These are phyloP conservation scores for Neurospora sp. DNA, from an alignment of 2,329 filamentous ascomycete species.

Conservation along the genomic window DNA sequence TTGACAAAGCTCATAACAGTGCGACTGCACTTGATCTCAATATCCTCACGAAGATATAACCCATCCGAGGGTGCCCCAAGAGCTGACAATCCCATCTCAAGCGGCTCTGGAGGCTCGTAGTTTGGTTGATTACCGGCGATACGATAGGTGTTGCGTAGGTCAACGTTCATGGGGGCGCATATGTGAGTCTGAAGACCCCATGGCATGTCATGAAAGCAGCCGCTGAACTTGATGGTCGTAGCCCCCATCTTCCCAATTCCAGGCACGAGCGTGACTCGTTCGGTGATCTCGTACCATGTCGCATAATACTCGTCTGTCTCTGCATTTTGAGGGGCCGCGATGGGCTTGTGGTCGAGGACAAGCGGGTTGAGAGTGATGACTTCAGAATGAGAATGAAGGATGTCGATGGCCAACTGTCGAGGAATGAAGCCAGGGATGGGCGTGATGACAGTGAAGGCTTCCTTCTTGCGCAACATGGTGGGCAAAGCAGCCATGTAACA, in stretches of 20 bases:
- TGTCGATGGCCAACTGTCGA: constrained; percentile 61
- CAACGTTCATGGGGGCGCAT: constrained; percentile 57
- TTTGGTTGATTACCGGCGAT: constrained; percentile 61
- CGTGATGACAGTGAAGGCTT: constrained; percentile 58
- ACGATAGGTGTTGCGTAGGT: constrained; percentile 59
- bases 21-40: constrained; percentile 61
- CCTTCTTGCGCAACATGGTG: constrained; percentile 50
- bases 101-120: constrained; percentile 48
- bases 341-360: constrained; percentile 52
- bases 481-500: neutral
- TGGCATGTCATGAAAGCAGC: constrained; percentile 63
- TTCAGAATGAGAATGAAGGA: constrained; percentile 61
- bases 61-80: constrained; percentile 55
- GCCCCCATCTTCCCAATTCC: constrained; percentile 56
- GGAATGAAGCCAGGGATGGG: constrained; percentile 62
- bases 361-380: constrained; percentile 63
- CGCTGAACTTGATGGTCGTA: constrained; percentile 58
- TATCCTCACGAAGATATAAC: constrained; percentile 59
- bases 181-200: constrained; percentile 65
- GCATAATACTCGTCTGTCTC: constrained; percentile 62
- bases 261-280: constrained; percentile 59
- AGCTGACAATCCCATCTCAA: constrained; percentile 49
- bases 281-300: constrained; percentile 64
- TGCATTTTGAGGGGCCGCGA: constrained; percentile 57
- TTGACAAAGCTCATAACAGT: constrained; percentile 57